Conservation (phyloP, 441 rosid genomes). For the Erodium texanum region DNA sequence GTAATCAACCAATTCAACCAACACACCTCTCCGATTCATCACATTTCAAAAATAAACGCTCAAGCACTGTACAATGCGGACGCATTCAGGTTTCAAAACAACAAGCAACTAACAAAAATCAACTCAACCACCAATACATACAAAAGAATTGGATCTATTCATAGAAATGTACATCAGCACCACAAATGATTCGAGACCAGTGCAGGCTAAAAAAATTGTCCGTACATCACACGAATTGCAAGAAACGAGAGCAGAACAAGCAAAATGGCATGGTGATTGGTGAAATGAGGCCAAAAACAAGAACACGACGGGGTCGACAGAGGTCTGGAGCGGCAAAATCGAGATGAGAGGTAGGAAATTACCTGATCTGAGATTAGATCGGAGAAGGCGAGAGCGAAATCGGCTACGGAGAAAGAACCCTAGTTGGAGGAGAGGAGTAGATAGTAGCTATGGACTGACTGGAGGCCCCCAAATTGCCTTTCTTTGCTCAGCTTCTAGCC, state of each 20-base stretch:
- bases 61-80: neutral
- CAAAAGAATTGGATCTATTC: neutral
- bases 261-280: neutral
- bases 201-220: neutral
- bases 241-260: neutral
- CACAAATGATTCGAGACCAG: neutral
- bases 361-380: neutral
- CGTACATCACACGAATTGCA: neutral
- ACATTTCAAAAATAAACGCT: neutral
- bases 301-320: too few species aligned
- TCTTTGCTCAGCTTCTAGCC: neutral
- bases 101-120: neutral
- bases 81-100: neutral
- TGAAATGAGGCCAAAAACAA: too few species aligned
- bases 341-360: neutral
- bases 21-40: neutral
- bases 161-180: neutral
- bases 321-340: neutral
- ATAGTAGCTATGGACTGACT: neutral
- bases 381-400: neutral
- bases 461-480: conserved; percentile 3
- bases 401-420: neutral
- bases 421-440: neutral
- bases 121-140: too few species aligned
- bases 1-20: neutral